Evolutionary conservation across 495 filamentous ascomycete genomes (phyloP), one percentile per base, ranked within the genome.

Genomic region (Penicillium paxilli): DNA sequence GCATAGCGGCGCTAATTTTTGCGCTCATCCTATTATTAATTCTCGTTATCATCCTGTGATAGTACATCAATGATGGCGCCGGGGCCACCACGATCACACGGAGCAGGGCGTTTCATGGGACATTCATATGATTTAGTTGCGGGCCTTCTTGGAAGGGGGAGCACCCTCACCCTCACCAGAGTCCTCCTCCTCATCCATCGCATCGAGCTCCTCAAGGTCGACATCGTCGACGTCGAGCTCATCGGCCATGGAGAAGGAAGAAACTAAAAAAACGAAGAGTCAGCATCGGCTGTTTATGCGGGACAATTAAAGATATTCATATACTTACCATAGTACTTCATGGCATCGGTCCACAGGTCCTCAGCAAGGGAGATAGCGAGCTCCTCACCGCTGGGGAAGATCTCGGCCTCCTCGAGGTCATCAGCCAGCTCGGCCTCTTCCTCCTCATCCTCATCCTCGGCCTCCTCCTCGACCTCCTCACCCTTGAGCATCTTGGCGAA

Each of bases 251-350:
- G 70, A 64, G 58, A 66, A 73, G 16, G 68, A 70, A 66, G 69
- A 60, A 32, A 68, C 71, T 71, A 49, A 32, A 32, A 12, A 12
- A 38, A 46, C 16, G 41, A 41, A 20, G 46, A 30, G 47, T 68
- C 25, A 59, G 60, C 60, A 54, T 14, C 26, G 41, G 46, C 10
- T 45, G 23, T 51, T 46, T 48, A 32, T 25, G 21, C 47, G 14
- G 5, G 22, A 5, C 9, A 23, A 24, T 19, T 40, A 22, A 5
- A 30, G 21, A 33, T 28, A 42, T 45, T 26, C 37, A 14, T 32
- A 5, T 12, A 84, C 89, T 69, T 74, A 96, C 91, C 88, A 69
- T 92, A 98, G 68, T 92, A 92, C 66, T 90, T 92, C 63, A 95
- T 81, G 22, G 93, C 93, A 47, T 84, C 81, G 22, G 90, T 87